Percentiles rank a stretch among this genome's conserved stretches.
Evolutionary conservation across 495 filamentous ascomycete genomes (phyloP).

Genomic region (Copromyces sp.): DNA sequence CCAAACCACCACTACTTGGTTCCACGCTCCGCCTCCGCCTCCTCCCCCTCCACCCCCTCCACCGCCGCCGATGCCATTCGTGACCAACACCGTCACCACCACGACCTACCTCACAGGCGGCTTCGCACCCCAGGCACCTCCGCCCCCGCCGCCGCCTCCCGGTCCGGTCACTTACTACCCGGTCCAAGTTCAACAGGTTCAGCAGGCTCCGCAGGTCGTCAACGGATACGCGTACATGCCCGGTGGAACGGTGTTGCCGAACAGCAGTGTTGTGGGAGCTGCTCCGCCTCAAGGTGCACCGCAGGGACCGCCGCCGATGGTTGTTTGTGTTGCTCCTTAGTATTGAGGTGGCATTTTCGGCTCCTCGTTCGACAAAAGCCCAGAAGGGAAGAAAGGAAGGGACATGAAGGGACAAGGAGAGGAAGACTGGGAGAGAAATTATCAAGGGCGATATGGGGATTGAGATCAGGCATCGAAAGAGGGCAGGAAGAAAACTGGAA

Average conservation of each 20-base stretch:
- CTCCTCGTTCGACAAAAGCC: not conserved
- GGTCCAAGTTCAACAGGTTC: constrained; percentile 5
- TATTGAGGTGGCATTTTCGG: not conserved
- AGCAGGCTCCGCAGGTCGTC: not conserved
- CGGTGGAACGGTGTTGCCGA: not conserved
- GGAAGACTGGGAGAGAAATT: not conserved
- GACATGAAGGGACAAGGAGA: not conserved
- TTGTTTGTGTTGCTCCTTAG: not conserved
- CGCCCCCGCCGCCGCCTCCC: not conserved
- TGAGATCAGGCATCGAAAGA: too few relatives aligned
- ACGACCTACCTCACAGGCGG: constrained; percentile 1
- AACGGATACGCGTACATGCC: not conserved
- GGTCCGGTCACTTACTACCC: not conserved
- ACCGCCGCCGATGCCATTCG: not conserved
- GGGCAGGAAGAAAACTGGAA: too few relatives aligned
- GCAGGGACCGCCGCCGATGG: not conserved
- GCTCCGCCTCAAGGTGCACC: constrained; percentile 1
- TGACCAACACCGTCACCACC: not conserved
- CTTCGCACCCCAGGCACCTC: not conserved
- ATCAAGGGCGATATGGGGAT: not conserved
- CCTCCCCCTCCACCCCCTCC: constrained; percentile 1
- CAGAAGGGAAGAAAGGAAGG: not conserved
- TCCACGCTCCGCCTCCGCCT: not conserved
- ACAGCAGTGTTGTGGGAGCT: not conserved
- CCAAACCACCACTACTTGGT: not conserved